Base-by-base conservation (phyloP, 345 rosid genomes). In the Psidium guajava region DNA sequence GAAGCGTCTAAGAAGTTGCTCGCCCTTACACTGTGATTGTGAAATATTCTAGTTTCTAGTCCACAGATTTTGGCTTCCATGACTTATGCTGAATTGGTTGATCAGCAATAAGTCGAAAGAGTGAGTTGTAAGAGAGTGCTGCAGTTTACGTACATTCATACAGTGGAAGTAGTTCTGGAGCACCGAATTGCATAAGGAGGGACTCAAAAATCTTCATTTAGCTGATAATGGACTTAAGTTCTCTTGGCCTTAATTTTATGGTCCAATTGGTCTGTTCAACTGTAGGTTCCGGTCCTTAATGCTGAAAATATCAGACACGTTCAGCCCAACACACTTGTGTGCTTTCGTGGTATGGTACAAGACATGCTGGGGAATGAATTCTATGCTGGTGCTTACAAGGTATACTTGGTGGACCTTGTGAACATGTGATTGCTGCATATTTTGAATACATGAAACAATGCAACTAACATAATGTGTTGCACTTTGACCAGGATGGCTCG, bases 291-390 rank as follows among this genome's bases (percentile, higher is more conserved):
- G 4, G 82, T 93, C 55, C 93, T 97, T 21, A 90, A 91, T 88
- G 87, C 88, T 2, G 87, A 88, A 64, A 94, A 88, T 22, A 49
- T 95, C 56, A 88, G 87, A 80, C 92, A 91, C 91, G 47, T 97
- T 83, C 94, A 92, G 86, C 95, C 96, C 32, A 90, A 94, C 36
- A 93, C 91, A 28, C 94, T 97, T 6, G 98, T 97, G 15, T 88
- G 99, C 69, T 97, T 93, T 82, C 93, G 96, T 16, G 98, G 98
- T 86, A 96, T 97, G 99, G 89, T 97, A 74, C 99, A 97, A 83
- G 99, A 97, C 87, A 96, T 97, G 98, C 86, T 96, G 92, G 98
- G 98, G 74, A 96, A 96, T 92, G 99, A 96, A 86, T 93, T 97
- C 83, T 97, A 97, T 84, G 98, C 91, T 21, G 99, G 99, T 88